phyloP scores from a whole-genome alignment of 495 filamentous ascomycete species.

The Aspergillus kassunensis region DNA sequence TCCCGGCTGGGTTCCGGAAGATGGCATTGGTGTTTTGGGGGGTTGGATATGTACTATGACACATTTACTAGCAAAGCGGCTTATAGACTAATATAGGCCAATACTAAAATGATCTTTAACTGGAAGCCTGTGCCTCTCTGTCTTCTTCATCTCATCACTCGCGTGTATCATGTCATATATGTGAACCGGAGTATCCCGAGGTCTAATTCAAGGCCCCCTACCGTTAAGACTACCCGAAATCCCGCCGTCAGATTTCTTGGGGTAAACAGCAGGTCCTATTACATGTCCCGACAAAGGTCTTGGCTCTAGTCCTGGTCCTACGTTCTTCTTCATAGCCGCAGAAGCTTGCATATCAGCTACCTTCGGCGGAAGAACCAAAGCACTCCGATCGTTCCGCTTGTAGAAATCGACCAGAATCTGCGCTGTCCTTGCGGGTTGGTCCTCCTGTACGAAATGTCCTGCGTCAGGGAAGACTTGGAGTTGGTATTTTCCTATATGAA shows the following conservation, averaged over 20 bases:
- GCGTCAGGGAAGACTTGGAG: slow-evolving; percentile 92
- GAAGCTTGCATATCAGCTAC: slow-evolving; percentile 59
- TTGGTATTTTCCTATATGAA: slow-evolving; percentile 88
- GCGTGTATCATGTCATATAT: no score
- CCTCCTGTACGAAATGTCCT: slow-evolving; percentile 95
- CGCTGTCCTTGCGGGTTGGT: slow-evolving; percentile 84
- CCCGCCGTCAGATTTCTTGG: background rate
- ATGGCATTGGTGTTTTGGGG: background rate
- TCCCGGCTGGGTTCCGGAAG: slow-evolving; percentile 9
- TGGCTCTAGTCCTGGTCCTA: no score
- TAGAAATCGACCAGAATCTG: slow-evolving; percentile 84
- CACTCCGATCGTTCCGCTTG: slow-evolving; percentile 78
- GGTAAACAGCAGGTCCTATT: slow-evolving; percentile 10
- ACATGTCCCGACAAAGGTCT: no score
- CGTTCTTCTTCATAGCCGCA: slow-evolving; percentile 40
- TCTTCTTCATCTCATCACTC: background rate
- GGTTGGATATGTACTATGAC: slow-evolving; percentile 6
- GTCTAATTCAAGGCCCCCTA: no score
- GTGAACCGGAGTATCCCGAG: no score
- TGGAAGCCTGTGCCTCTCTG: background rate
- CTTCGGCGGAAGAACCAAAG: slow-evolving; percentile 85
- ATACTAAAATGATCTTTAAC: background rate
- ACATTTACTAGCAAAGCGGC: background rate
- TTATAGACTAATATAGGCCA: background rate
- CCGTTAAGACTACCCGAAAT: slow-evolving; percentile 4